Base-by-base conservation (phyloP, 2,329 filamentous ascomycete species). In the Juglanconis sp. region DNA sequence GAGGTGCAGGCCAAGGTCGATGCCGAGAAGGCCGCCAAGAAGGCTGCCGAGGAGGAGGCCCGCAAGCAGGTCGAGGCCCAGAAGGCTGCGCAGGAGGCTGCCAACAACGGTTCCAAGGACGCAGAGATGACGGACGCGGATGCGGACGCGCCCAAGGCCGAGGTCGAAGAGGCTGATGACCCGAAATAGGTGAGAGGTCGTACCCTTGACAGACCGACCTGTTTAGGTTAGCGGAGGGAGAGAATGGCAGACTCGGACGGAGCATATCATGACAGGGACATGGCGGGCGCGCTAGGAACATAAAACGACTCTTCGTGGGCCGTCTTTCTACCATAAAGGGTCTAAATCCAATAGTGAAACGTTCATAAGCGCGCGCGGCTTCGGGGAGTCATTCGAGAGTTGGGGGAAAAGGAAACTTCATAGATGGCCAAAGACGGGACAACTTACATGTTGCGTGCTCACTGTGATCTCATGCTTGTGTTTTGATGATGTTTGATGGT, bases 11-110 rank as follows among this genome's bases (percentile, higher is more conserved):
- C 94, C 61, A 88, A 85, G 77, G 77, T 87, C 56, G 92, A 95
- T 61, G 90, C 90, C 64, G 88, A 91, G 76, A 86, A 86, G 73
- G 88, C 89, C 68, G 88, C 89, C 59, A 91, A 90, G 77, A 90
- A 91, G 76, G 80, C 78, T 52, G 77, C 78, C 60, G 79, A 84
- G 69, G 81, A 83, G 71, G 80, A 83, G 72, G 76, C 80, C 63
- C 77, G 79, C 74, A 82, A 84, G 73, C 78, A 79, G 65, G 76
- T 78, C 63, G 79, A 83, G 69, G 74, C 74, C 24, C 79, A 82
- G 64, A 82, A 83, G 73, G 72, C 76, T 30, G 71, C 73, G 30
- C 73, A 82, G 64, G 74, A 73, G 10, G 71, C 57, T 68, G 72
- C 62, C 24, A 72, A 70, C 47, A 66, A 67, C 46, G 66, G 54